Evolutionary conservation across 371 early-diverging fungal species (phyloP), one percentile per base, ranked within the genome.

Genomic region (Phascolomyces articulosus): DNA sequence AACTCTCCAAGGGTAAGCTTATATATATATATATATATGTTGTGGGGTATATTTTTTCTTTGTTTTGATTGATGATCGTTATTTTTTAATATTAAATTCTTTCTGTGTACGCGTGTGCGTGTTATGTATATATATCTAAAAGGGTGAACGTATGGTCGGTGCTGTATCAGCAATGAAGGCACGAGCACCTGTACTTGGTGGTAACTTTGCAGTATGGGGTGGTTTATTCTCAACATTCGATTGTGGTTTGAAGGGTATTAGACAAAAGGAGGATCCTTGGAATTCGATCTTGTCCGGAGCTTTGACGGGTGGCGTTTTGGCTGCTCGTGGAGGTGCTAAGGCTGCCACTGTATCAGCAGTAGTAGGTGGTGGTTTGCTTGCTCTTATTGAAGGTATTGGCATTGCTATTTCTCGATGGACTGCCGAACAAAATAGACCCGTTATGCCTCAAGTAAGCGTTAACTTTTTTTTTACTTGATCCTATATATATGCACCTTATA

Each of bases 141-240:
- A 92, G 86, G 96, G 96, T 49, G 97, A 97, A 67, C 90, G 97
- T 65, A 84, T 95, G 74, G 78, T 83, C 4, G 97, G 97, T 64
- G 91, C 94, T 20, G 67, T 98, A 34, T 84, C 90, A 24, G 87
- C 96, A 10, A 90, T 98, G 80, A 96, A 97, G 75, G 90, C 95
- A 44, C 91, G 97, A 58, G 96, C 96, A 2, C 99, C 99, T 38
- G 93, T 96, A 38, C 77, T 94, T 40, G 97, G 96, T 56, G 98
- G 96, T 56, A 96, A 97, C 85, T 98, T 98, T 83, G 98, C 97
- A 9, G 97, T 96, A 18, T 98, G 99, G 99, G 96, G 96, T 73
- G 96, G 96, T 62, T 85, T 98, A 63, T 98, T 97, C 77, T 93
- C 93, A 60, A 91, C 98, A 16, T 95, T 95, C 66, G 99, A 98